Percentiles rank a stretch among this genome's conserved stretches.
Conservation (phyloP, 2,329 filamentous ascomycete genomes). For the Teratosphaeriaceae sp. region DNA sequence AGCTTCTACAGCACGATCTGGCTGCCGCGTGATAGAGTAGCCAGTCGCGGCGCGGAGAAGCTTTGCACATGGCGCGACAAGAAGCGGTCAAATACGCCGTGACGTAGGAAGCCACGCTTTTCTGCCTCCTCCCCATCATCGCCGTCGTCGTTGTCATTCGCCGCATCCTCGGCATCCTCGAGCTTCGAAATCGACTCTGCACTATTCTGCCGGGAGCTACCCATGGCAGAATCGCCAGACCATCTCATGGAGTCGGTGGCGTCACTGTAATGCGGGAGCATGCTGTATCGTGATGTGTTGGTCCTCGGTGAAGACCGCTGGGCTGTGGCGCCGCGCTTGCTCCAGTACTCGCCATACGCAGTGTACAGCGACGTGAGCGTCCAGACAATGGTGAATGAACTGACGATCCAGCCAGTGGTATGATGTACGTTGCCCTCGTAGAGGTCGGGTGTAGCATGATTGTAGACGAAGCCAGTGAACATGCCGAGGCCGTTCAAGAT, state of each 20-base stretch:
- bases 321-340: conserved; percentile 8
- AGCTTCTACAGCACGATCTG: conserved; percentile 69
- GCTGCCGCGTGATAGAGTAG: conserved; percentile 51
- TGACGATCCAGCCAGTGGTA: conserved; percentile 79
- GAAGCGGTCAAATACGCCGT: conserved; percentile 19
- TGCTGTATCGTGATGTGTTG: too few relatives aligned
- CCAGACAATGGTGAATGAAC: conserved; percentile 65
- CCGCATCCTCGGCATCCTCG: conserved; percentile 15
- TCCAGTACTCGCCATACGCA: conserved; percentile 36
- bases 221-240: conserved; percentile 36
- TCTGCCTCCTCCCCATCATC: conserved; percentile 15
- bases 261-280: conserved; percentile 19
- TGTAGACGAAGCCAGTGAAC: conserved; percentile 64
- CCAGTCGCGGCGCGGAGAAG: conserved; percentile 42
- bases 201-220: conserved; percentile 27
- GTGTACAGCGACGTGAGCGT: conserved; percentile 61
- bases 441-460: conserved; percentile 72
- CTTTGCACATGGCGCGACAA: conserved; percentile 18
- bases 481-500: conserved; percentile 49
- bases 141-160: too few relatives aligned
- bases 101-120: conserved; percentile 40
- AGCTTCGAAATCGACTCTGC: conserved; percentile 22
- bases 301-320: conserved; percentile 7
- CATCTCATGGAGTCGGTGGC: conserved; percentile 21
- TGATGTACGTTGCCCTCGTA: conserved; percentile 86